phyloP scores from a whole-genome alignment of 768 basidiomycete species.

The Guyanaporus albipodus region DNA sequence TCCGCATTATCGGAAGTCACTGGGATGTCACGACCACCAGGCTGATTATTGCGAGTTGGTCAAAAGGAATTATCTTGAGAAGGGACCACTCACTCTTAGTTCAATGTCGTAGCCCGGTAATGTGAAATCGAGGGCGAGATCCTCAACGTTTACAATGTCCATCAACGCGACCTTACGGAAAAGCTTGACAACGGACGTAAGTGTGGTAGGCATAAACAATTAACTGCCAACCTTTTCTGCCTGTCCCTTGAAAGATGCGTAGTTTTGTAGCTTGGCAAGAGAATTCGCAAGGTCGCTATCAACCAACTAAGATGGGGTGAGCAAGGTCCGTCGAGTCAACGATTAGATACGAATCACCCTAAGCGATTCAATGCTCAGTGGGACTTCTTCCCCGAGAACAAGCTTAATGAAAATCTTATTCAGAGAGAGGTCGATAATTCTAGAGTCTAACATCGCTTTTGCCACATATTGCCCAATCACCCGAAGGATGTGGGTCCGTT shows the following conservation, averaged over 20 bases:
- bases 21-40: constrained; percentile 69
- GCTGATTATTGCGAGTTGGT: constrained; percentile 37
- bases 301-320: constrained; percentile 53
- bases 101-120: constrained; percentile 95
- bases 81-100: constrained; percentile 57
- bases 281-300: constrained; percentile 86
- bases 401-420: constrained; percentile 94
- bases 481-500: constrained; percentile 80
- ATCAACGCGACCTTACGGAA: constrained; percentile 54
- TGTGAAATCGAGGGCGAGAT: constrained; percentile 93
- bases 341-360: constrained; percentile 53
- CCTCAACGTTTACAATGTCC: constrained; percentile 69
- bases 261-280: constrained; percentile 69
- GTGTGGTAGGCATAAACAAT: neutral
- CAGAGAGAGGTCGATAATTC: constrained; percentile 94
- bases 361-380: constrained; percentile 77
- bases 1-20: constrained; percentile 88
- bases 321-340: neutral
- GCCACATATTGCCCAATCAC: constrained; percentile 96
- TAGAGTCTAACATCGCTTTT: constrained; percentile 93
- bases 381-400: constrained; percentile 82
- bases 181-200: constrained; percentile 25
- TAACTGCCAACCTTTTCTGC: constrained; percentile 50
- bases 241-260: constrained; percentile 47
- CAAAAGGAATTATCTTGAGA: neutral